Conservation (phyloP, 2,329 filamentous ascomycete species). For the Mollisiaceae sp. region DNA sequence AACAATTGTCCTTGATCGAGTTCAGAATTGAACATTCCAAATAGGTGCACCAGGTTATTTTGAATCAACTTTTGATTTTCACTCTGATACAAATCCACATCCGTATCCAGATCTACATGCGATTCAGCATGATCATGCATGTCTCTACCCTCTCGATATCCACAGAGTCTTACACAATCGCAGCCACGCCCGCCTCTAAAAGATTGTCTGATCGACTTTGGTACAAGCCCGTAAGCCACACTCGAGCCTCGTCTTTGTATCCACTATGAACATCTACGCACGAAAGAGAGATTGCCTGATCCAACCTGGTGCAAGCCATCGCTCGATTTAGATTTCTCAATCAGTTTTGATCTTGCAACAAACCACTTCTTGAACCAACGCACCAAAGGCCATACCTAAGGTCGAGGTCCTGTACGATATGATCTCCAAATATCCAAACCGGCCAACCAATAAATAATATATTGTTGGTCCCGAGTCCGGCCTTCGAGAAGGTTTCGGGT, state of each 20-base stretch:
- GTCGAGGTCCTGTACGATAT: too few species aligned
- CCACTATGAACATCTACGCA: background rate
- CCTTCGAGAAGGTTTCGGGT: background rate
- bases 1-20: too few species aligned
- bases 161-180: background rate
- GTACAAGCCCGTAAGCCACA: background rate
- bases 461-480: background rate
- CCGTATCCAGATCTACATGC: background rate
- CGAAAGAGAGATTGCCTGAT: background rate
- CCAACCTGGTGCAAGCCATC: background rate
- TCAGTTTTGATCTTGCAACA: too few species aligned
- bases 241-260: background rate
- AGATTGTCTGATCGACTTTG: constrained; percentile 5
- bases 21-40: too few species aligned
- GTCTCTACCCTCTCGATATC: background rate
- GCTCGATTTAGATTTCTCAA: background rate
- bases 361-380: too few species aligned
- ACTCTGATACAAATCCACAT: too few species aligned
- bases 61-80: too few species aligned
- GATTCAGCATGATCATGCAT: background rate
- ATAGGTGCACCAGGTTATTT: too few species aligned
- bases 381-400: too few species aligned
- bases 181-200: background rate
- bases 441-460: background rate
- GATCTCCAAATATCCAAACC: background rate